Conservation (phyloP, 371 early-diverging fungal species). For the Mortierella polycephala region DNA sequence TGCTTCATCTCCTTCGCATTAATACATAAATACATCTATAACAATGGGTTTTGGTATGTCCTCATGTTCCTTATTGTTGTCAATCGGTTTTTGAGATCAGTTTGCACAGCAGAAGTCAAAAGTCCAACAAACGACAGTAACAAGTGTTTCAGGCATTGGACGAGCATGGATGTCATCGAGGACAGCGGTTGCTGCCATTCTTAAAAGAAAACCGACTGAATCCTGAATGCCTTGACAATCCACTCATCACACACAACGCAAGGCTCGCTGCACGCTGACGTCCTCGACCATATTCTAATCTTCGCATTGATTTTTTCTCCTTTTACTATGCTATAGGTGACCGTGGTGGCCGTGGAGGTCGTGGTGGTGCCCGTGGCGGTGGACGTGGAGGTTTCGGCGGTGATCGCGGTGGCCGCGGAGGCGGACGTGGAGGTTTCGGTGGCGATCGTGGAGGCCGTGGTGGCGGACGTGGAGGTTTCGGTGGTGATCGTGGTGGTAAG, state of each 20-base stretch:
- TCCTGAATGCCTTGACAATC: neutral
- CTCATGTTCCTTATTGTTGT: neutral
- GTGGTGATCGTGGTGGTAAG: neutral
- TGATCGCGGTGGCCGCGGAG: conserved; percentile 27
- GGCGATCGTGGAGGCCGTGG: conserved; percentile 60
- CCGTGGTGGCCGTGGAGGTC: conserved; percentile 58
- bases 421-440: conserved; percentile 54
- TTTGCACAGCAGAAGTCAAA: no score
- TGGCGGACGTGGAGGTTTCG: conserved; percentile 59
- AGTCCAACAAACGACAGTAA: neutral
- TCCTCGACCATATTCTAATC: neutral
- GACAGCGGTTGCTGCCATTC: no score
- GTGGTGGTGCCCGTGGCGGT: conserved; percentile 49
- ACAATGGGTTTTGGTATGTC: conserved; percentile 1
- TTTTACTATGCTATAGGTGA: conserved; percentile 39
- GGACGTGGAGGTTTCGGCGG: conserved; percentile 44
- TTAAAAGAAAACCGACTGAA: no score
- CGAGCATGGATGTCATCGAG: no score
- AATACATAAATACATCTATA: neutral
- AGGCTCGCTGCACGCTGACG: no score
- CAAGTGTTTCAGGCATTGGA: no score
- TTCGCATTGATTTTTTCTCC: neutral
- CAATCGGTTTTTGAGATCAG: neutral
- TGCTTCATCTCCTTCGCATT: neutral
- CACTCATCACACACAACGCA: neutral